These are phyloP conservation scores for Ensete glaucum DNA, from an alignment of 176 grass and related monocot species.

Conservation along the genomic window DNA sequence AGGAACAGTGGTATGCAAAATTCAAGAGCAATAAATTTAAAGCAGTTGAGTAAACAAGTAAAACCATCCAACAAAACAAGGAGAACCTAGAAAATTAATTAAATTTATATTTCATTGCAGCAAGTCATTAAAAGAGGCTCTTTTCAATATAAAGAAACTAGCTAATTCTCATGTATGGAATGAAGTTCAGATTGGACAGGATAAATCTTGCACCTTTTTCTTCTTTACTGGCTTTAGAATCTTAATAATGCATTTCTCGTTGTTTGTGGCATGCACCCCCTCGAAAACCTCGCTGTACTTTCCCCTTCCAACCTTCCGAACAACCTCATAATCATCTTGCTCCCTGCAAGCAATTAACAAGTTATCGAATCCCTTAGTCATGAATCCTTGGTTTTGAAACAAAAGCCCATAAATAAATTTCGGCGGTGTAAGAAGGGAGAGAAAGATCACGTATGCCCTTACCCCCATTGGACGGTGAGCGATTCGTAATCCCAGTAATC, in stretches of 20 bases:
- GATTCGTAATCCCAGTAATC: constrained; percentile 97
- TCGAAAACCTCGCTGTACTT: constrained; percentile 97
- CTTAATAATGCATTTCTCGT: constrained; percentile 81
- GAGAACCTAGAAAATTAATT: neutral
- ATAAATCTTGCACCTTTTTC: constrained; percentile 53
- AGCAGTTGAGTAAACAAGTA: too few species aligned
- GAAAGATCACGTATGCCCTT: constrained; percentile 6
- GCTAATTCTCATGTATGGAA: neutral
- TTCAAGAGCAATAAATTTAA: too few species aligned
- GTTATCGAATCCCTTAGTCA: neutral
- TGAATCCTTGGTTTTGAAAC: neutral
- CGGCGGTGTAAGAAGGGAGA: neutral
- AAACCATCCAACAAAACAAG: too few species aligned
- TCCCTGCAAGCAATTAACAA: constrained; percentile 31
- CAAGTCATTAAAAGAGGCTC: too few species aligned
- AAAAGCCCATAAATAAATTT: constrained; percentile 2
- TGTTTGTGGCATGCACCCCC: constrained; percentile 41
- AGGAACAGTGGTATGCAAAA: too few species aligned
- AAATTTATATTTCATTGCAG: neutral
- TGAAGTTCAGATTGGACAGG: too few species aligned
- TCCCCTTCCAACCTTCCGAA: constrained; percentile 79
- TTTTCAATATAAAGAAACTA: too few species aligned
- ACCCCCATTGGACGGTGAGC: constrained; percentile 84
- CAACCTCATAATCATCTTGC: constrained; percentile 76
- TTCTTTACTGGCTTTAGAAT: constrained; percentile 96